Percentiles rank a stretch among this genome's conserved stretches.
phyloP scores from a whole-genome alignment of 257 asterid species.

The Fraxinus cuspidata region DNA sequence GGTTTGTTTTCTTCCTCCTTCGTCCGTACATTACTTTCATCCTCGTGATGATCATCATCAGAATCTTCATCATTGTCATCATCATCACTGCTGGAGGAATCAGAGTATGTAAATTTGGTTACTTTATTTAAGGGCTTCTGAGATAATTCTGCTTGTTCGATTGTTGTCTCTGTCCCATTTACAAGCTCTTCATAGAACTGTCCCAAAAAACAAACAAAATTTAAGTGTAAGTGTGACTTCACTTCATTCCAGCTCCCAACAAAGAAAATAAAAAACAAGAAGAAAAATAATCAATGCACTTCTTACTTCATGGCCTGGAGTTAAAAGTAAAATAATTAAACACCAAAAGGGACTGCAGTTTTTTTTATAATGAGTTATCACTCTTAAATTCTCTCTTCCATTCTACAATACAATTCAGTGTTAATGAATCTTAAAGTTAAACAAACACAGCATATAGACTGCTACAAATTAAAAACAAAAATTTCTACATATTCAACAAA shows the following conservation, averaged over 20 bases:
- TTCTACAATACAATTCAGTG: too few relatives aligned
- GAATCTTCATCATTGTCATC: conserved; percentile 32
- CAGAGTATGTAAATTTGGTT: conserved; percentile 67
- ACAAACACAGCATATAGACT: not conserved
- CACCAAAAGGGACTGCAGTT: too few relatives aligned
- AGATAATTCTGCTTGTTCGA: conserved; percentile 37
- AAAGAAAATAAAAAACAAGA: not conserved
- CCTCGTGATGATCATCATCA: conserved; percentile 25
- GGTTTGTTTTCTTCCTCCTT: conserved; percentile 30
- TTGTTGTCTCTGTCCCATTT: conserved; percentile 49
- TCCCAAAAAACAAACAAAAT: conserved; percentile 13
- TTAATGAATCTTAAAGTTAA: too few relatives aligned
- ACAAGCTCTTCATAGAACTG: conserved; percentile 87
- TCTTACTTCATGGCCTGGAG: not conserved
- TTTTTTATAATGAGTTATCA: too few relatives aligned
- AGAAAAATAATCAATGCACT: not conserved
- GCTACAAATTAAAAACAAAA: not conserved
- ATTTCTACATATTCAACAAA: not conserved
- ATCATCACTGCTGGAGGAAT: conserved; percentile 55
- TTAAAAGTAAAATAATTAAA: too few relatives aligned
- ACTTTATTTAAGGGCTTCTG: conserved; percentile 66
- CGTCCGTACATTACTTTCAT: conserved; percentile 28
- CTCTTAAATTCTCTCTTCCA: too few relatives aligned
- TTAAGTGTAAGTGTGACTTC: not conserved
- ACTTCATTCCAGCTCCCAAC: conserved; percentile 16